These are phyloP conservation scores for Phoenix dactylifera DNA, from an alignment of 176 grass and related monocot genomes.

Conservation along the genomic window DNA sequence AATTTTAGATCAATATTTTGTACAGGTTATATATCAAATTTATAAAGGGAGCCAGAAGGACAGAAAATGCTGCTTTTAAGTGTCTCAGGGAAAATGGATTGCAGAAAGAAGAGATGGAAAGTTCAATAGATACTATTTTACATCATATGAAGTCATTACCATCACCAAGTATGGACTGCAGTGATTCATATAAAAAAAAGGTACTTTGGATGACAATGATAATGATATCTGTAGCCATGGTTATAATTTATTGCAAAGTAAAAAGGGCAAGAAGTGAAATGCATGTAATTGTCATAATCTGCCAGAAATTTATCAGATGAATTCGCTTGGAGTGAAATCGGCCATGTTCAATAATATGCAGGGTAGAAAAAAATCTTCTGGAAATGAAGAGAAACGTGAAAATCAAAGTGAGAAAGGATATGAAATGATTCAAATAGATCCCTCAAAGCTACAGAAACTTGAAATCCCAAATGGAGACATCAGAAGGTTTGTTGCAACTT, in stretches of 20 bases:
- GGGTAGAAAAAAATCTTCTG: neutral
- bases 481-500: no score
- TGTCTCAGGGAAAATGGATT: neutral
- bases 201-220: neutral
- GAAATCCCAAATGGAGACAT: no score
- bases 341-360: neutral
- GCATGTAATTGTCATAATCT: no score
- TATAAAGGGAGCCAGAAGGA: neutral
- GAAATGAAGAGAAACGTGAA: neutral
- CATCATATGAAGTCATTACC: neutral
- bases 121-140: neutral
- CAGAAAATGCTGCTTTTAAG: neutral
- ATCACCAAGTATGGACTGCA: neutral
- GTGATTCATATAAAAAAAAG: neutral
- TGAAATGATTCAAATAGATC: no score
- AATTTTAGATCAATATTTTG: no score
- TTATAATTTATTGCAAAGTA: no score
- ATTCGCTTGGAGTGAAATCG: neutral
- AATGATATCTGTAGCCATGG: neutral
- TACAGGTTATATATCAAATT: constrained; percentile 1
- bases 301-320: neutral
- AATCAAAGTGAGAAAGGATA: no score
- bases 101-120: neutral
- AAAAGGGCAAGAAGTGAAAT: neutral
- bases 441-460: no score